Conservation (phyloP, 2,329 filamentous ascomycete genomes). For the Penicillium sp. region DNA sequence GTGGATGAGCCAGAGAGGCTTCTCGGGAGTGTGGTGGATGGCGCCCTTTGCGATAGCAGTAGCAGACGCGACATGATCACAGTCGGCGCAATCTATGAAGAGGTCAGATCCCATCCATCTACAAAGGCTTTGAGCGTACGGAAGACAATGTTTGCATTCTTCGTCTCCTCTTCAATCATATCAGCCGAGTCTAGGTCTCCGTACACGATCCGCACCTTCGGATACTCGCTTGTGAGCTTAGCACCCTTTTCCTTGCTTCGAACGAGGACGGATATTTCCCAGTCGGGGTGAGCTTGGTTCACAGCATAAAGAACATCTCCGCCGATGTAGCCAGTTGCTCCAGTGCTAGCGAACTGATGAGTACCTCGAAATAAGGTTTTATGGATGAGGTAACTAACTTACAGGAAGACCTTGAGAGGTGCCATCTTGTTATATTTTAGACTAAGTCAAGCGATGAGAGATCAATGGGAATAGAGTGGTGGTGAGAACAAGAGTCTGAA, state of each 20-base stretch:
- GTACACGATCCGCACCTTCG: slow-evolving; percentile 47
- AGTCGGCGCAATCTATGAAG: slow-evolving; percentile 45
- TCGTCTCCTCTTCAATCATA: slow-evolving; percentile 49
- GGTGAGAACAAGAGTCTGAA: background rate
- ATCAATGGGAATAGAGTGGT: background rate
- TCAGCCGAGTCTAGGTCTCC: slow-evolving; percentile 50
- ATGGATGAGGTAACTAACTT: slow-evolving; percentile 20
- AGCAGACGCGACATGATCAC: slow-evolving; percentile 49
- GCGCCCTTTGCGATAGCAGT: slow-evolving; percentile 48
- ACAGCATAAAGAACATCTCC: slow-evolving; percentile 57
- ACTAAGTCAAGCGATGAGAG: background rate
- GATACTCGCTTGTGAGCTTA: slow-evolving; percentile 45
- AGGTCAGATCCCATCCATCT: background rate
- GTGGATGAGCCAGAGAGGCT: slow-evolving; percentile 49
- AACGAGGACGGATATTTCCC: slow-evolving; percentile 51
- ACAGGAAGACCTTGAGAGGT: slow-evolving; percentile 41
- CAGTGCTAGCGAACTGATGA: slow-evolving; percentile 45
- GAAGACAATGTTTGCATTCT: slow-evolving; percentile 54
- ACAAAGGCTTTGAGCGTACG: slow-evolving; percentile 35
- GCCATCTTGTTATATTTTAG: slow-evolving; percentile 26
- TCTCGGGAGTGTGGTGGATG: slow-evolving; percentile 38
- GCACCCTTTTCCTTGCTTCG: slow-evolving; percentile 50
- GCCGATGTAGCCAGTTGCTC: slow-evolving; percentile 59
- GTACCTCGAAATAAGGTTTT: background rate
- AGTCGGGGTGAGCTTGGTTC: slow-evolving; percentile 52